These are phyloP conservation scores for Silybum marianum DNA, from an alignment of 129 eudicot genomes.

Conservation along the genomic window DNA sequence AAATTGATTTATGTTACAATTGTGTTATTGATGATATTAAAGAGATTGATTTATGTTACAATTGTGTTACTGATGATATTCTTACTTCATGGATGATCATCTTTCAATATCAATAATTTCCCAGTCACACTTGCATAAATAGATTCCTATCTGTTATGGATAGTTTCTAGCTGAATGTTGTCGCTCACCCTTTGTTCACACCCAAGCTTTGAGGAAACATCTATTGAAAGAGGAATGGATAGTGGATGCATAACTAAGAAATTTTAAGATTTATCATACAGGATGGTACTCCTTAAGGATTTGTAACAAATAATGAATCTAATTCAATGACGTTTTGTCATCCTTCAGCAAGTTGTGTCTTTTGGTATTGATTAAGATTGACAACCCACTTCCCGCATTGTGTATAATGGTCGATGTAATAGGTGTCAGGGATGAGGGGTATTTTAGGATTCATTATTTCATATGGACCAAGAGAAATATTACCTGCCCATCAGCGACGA, in stretches of 20 bases:
- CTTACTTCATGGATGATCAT: no score
- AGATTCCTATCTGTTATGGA: neutral
- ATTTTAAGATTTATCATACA: neutral
- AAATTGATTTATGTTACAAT: neutral
- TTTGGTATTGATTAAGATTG: neutral
- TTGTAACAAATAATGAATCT: neutral
- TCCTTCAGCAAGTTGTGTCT: neutral
- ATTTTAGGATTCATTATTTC: neutral
- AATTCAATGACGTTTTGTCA: neutral
- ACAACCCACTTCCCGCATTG: neutral
- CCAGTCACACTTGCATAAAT: neutral
- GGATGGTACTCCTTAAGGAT: neutral
- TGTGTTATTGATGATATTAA: neutral
- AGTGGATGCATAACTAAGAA: neutral
- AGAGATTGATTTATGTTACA: no score
- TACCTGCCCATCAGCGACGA: constrained; percentile 99
- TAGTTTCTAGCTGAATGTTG: neutral
- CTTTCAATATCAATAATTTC: neutral
- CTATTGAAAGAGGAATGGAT: neutral
- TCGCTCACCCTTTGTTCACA: neutral
- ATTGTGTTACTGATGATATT: no score
- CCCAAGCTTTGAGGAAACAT: no score
- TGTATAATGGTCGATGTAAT: neutral
- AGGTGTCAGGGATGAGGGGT: neutral
- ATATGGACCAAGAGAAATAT: constrained; percentile 2